Evolutionary conservation across 257 asterid genomes (phyloP), one percentile per base, ranked within the genome.

Genomic region (Solanum virginianum): DNA sequence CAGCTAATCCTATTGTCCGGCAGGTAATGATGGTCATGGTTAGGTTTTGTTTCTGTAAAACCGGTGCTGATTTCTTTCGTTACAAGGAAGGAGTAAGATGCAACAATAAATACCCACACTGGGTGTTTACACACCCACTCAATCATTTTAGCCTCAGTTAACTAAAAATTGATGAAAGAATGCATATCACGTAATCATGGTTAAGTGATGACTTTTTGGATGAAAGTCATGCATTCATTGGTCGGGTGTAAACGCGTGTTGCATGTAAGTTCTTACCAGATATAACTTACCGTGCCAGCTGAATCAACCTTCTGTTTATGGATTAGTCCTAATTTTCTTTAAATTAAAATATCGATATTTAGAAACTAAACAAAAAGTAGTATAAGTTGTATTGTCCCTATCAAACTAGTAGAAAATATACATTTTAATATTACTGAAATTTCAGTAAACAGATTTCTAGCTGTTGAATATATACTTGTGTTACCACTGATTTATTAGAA

Each of bases 1-100:
- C 99, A 51, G 87, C 92, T 55, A 94, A 93, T 86, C 93, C 99
- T 68, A 94, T 94, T 80, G 99, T 96, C 68, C 94, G 71, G 87
- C 99, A 96, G 99, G 98, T 96, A 90, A 90, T 82, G 20, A 54
- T 53, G 72, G 54, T 63, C 24, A 60, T 69, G 24, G 69, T 39
- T 32, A 0, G 43, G 45, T 69, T 53, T 51, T 1, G 5, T 69
- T 49, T 60, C 51, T 20, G 39, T 49, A 43, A 54, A 36, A 53
- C 80, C 16, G 83, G 36, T 83, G 51, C 3, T 68, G 55, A 8
- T 53, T 83, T 53, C 65, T 79, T 54, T 26, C 17, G 10, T 26
- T 17, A 79, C 63, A 29, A 79, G 26, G 65, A 51, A 51, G 47
- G 65, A 53, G 26, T 79, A 79, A 9, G 43, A 24, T 26, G 29